A percentile compares a stretch with the other conserved stretches of the same genome.
Conservation (phyloP, 331 rosid species). For the Ulmus americana region DNA sequence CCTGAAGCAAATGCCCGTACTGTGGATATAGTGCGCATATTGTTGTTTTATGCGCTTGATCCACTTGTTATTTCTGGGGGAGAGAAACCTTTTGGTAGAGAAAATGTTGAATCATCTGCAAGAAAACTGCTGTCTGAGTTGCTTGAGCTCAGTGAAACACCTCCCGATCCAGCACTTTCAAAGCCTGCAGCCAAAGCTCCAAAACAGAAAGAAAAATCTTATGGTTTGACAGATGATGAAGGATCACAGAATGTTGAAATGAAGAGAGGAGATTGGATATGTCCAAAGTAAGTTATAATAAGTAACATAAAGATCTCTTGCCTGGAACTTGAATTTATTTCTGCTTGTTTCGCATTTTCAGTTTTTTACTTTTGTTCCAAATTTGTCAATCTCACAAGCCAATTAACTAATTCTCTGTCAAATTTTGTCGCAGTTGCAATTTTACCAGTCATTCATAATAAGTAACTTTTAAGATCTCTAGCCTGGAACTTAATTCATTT, state of each 20-base stretch:
- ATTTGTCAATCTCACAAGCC: not conserved
- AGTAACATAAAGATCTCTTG: constrained; percentile 15
- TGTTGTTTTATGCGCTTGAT: constrained; percentile 68
- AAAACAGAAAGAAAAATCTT: constrained; percentile 23
- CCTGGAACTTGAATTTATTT: not conserved
- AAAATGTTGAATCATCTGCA: constrained; percentile 60
- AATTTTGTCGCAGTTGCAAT: not conserved
- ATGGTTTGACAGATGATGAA: constrained; percentile 19
- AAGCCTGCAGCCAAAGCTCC: constrained; percentile 30
- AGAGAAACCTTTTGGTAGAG: constrained; percentile 61
- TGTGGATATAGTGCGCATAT: constrained; percentile 77
- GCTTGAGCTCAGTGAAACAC: constrained; percentile 51
- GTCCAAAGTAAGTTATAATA: constrained; percentile 62
- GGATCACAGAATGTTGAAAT: constrained; percentile 41
- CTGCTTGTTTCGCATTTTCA: constrained; percentile 1
- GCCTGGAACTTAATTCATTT: not conserved
- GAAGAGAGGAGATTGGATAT: constrained; percentile 82
- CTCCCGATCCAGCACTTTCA: constrained; percentile 44
- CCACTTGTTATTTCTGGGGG: constrained; percentile 62
- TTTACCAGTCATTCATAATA: no score
- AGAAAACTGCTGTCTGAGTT: constrained; percentile 66
- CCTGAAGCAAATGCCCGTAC: constrained; percentile 67
- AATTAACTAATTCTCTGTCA: not conserved
- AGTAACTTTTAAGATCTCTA: not conserved
- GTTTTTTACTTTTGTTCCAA: constrained; percentile 5